A percentile compares a stretch with the other conserved stretches of the same genome.
Conservation (phyloP, 352 stramenopile species). For the Plasmopara viticola region DNA sequence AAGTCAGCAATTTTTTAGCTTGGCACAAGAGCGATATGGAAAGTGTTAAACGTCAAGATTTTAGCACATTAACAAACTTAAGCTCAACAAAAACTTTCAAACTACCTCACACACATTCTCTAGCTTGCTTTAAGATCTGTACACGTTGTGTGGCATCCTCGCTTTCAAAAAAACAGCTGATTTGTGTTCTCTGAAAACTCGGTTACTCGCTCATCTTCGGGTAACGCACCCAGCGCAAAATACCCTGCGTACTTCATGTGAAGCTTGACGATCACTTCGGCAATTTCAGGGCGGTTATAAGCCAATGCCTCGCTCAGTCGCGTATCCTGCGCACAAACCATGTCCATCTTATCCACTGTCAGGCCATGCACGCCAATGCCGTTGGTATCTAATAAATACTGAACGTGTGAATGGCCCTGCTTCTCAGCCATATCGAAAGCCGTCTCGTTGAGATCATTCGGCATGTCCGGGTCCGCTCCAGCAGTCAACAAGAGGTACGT, state of each 20-base stretch:
- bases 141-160: neutral
- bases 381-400: conserved; percentile 77
- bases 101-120: too few species aligned
- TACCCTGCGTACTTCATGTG: conserved; percentile 70
- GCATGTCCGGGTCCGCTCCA: conserved; percentile 78
- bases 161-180: conserved; percentile 26
- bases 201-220: conserved; percentile 44
- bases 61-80: too few species aligned
- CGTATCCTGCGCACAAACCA: conserved; percentile 54
- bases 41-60: too few species aligned
- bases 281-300: conserved; percentile 57
- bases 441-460: conserved; percentile 71
- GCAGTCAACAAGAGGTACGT: conserved; percentile 79
- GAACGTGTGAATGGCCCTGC: conserved; percentile 61
- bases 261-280: conserved; percentile 71
- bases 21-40: too few species aligned
- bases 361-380: conserved; percentile 50
- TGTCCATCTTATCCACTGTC: conserved; percentile 51
- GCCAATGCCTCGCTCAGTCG: conserved; percentile 56
- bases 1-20: too few species aligned
- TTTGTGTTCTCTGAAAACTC: conserved; percentile 39
- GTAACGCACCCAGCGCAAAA: conserved; percentile 48
- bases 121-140: too few species aligned
- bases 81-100: too few species aligned
- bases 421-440: conserved; percentile 69